These are phyloP conservation scores for Botrytis medusae DNA, from an alignment of 2,329 filamentous ascomycete genomes.

Conservation along the genomic window DNA sequence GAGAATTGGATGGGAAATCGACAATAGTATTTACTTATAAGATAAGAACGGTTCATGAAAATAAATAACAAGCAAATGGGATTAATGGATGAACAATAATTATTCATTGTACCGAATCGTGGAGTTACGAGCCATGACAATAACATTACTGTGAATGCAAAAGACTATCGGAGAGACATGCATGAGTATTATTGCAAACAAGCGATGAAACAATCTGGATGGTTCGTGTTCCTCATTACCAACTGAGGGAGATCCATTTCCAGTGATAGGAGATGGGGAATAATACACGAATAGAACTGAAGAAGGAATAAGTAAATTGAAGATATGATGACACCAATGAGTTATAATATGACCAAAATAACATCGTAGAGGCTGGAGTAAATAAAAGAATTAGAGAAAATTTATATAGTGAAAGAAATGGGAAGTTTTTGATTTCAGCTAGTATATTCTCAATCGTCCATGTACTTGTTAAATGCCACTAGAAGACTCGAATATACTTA, in stretches of 20 bases:
- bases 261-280: neutral
- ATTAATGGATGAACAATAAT: neutral
- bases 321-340: neutral
- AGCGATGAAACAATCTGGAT: neutral
- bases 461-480: neutral
- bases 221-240: neutral
- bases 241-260: neutral
- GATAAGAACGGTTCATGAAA: neutral
- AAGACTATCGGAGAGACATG: neutral
- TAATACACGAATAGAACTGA: neutral
- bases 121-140: neutral
- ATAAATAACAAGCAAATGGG: neutral
- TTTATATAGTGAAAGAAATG: neutral
- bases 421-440: neutral
- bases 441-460: neutral
- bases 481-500: neutral
- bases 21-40: neutral
- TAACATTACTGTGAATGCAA: neutral
- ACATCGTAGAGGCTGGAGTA: neutral
- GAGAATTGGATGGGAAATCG: no score
- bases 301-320: neutral
- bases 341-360: neutral
- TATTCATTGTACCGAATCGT: neutral
- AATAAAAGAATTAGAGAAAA: neutral
- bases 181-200: neutral